Conservation (phyloP, 257 asterid genomes). For the Coffea canephora region DNA sequence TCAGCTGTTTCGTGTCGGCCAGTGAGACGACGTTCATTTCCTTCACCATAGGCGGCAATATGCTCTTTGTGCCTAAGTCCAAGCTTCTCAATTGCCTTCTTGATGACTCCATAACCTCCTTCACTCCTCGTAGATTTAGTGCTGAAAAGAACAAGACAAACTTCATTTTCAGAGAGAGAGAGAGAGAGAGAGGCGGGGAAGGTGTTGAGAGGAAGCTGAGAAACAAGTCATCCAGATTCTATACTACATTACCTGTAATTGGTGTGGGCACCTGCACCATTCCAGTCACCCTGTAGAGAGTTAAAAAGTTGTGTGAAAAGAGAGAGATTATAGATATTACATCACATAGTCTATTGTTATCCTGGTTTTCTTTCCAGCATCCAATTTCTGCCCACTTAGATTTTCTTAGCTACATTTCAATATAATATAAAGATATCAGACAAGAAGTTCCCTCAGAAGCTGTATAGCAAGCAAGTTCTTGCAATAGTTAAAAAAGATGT, state of each 20-base stretch:
- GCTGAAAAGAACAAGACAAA: conserved; percentile 33
- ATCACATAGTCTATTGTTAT: neutral
- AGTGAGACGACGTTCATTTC: conserved; percentile 92
- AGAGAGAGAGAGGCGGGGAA: neutral
- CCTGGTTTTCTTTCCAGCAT: neutral
- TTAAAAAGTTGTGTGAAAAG: neutral
- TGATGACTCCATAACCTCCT: conserved; percentile 72
- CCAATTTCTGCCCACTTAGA: neutral
- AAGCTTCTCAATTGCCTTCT: conserved; percentile 84
- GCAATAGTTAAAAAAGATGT: too few species aligned
- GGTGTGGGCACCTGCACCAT: conserved; percentile 96
- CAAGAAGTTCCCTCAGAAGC: neutral
- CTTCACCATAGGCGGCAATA: conserved; percentile 93
- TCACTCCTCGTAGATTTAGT: conserved; percentile 83
- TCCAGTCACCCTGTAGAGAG: conserved; percentile 78
- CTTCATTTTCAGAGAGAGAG: neutral
- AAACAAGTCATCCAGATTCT: neutral
- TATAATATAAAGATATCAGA: neutral
- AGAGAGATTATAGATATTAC: neutral
- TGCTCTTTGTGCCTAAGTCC: conserved; percentile 78
- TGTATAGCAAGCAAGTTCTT: neutral
- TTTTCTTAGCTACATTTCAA: neutral
- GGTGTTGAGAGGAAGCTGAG: neutral
- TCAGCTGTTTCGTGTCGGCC: conserved; percentile 88
- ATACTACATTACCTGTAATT: conserved; percentile 59